Percentiles rank a stretch among this genome's conserved stretches.
phyloP scores from a whole-genome alignment of 2,329 filamentous ascomycete genomes.

The Fusarium sacchari region DNA sequence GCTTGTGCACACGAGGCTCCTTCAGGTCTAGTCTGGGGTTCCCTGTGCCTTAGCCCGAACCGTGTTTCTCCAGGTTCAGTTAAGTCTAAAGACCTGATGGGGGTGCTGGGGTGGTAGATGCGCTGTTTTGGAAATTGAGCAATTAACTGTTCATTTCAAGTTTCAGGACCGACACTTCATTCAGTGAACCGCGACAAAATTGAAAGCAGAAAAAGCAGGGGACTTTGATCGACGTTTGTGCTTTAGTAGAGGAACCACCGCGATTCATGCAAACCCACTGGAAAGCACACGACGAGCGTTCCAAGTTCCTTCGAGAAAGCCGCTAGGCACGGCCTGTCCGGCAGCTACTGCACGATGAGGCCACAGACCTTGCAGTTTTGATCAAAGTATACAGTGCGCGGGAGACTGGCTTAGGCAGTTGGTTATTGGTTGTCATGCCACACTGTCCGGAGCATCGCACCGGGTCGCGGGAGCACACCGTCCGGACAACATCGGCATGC shows the following conservation, averaged over 20 bases:
- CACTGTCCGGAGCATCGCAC: slow-evolving; percentile 30
- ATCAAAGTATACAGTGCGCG: slow-evolving; percentile 36
- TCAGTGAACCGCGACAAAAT: background rate
- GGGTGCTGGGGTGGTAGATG: slow-evolving; percentile 16
- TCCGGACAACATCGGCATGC: slow-evolving; percentile 4
- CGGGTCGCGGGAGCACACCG: background rate
- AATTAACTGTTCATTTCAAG: slow-evolving; percentile 2
- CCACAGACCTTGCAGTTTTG: slow-evolving; percentile 14
- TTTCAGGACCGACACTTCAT: background rate
- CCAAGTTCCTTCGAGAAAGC: slow-evolving; percentile 41
- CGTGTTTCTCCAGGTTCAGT: slow-evolving; percentile 41
- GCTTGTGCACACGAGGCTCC: slow-evolving; percentile 5
- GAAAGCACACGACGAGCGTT: slow-evolving; percentile 33
- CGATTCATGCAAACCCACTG: slow-evolving; percentile 31
- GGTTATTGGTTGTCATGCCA: background rate
- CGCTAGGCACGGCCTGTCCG: slow-evolving; percentile 39
- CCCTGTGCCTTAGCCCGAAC: slow-evolving; percentile 3
- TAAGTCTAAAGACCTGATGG: slow-evolving; percentile 8
- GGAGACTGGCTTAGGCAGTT: background rate
- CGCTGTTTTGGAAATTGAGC: slow-evolving; percentile 19
- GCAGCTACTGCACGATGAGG: slow-evolving; percentile 45
- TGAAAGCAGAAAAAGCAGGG: background rate
- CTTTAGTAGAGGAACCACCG: slow-evolving; percentile 3
- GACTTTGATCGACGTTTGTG: background rate
- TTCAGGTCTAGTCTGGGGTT: slow-evolving; percentile 37